Percentiles rank a stretch among this genome's conserved stretches.
Evolutionary conservation across 768 basidiomycete species (phyloP).

Genomic region (Tylopilus sp.): DNA sequence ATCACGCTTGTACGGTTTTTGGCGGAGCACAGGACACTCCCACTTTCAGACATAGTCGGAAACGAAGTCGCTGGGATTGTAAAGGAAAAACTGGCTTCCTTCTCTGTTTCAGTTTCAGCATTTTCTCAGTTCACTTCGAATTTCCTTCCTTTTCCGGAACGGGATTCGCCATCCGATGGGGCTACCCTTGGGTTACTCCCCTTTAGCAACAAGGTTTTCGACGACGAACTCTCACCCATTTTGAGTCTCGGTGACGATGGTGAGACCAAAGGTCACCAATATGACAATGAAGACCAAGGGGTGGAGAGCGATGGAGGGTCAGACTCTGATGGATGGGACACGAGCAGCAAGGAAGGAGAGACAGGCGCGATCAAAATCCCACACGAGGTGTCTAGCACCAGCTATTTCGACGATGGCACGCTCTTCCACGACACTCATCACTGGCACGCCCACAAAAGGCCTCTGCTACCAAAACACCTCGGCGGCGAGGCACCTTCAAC

Average conservation of each 20-base stretch:
- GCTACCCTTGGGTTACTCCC: constrained; percentile 29
- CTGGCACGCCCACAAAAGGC: constrained; percentile 52
- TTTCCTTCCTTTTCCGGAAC: constrained; percentile 17
- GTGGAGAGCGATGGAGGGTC: constrained; percentile 14
- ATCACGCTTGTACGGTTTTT: constrained; percentile 40
- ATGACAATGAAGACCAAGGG: constrained; percentile 15
- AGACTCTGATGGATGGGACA: constrained; percentile 21
- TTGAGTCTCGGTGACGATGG: constrained; percentile 12
- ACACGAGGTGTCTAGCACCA: not conserved
- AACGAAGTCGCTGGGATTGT: constrained; percentile 22
- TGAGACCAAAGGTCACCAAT: constrained; percentile 3
- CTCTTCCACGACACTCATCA: constrained; percentile 51
- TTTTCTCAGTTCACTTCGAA: constrained; percentile 18
- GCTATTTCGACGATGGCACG: constrained; percentile 37
- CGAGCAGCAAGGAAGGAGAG: constrained; percentile 15
- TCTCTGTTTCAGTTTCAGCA: constrained; percentile 14
- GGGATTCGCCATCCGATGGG: not conserved
- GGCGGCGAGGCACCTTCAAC: constrained; percentile 41
- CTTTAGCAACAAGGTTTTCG: constrained; percentile 42
- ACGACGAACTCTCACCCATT: constrained; percentile 37
- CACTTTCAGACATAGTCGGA: constrained; percentile 30
- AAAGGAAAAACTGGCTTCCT: constrained; percentile 18
- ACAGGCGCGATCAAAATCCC: not conserved
- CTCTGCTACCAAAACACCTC: constrained; percentile 51
- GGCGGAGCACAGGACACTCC: constrained; percentile 19